Evolutionary conservation across 2,329 filamentous ascomycete species (phyloP), one percentile per base, ranked within the genome.

Genomic region (Fusarium nematophilum): DNA sequence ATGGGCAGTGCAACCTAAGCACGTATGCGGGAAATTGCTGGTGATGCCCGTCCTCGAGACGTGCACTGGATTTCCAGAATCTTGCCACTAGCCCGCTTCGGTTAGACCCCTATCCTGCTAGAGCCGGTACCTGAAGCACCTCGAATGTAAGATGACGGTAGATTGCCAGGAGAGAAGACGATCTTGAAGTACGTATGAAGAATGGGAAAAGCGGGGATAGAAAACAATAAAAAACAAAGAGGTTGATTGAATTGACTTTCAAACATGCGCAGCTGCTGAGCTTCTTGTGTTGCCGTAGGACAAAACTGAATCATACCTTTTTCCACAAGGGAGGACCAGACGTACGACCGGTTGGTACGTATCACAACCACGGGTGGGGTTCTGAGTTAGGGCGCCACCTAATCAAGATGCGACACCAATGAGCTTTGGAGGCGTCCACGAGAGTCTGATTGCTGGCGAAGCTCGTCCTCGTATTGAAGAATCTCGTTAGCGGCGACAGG

Each of bases 1-100:
- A 53, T 47, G 49, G 51, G 47, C 47, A 57, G 59, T 60, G 59
- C 48, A n/a, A 56, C 47, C 31, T 40, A 57, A 60, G 51, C 55
- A 67, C 65, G 66, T 71, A 71, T 71, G 73, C 50, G 72, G 71
- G 74, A 76, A 75, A 76, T 75, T 75, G 70, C 72, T 68, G 63
- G 68, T 44, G 64, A 68, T 66, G 64, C 61, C 59, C 63, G 56
- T 66, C 59, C 55, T 66, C 52, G 59, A 64, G 59, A 58, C 45
- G 58, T 57, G 66, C 46, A 53, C 45, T 59, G 59, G 52, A 57
- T 56, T 60, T 57, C 44, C 47, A 57, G 59, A 40, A 55, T 45
- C 50, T 53, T 42, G 43, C 30, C 49, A 49, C 67, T 70, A 70
- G 47, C 62, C 62, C 11, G 25, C 42, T 38, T 50, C 14, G 64